A percentile compares a stretch with the other conserved stretches of the same genome.
Conservation (phyloP, 441 rosid species). For the Biscutella auriculata region DNA sequence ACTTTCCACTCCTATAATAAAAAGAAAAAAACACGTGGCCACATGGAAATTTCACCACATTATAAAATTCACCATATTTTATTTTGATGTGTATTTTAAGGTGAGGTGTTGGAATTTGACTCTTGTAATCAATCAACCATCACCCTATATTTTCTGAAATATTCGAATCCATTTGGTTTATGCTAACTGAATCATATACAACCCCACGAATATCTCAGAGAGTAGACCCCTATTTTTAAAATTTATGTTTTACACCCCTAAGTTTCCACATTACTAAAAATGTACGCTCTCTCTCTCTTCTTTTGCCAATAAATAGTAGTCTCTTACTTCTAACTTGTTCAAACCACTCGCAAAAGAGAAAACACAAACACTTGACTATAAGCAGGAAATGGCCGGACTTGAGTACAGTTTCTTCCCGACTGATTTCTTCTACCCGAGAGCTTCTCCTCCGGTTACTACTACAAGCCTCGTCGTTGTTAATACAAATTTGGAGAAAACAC, state of each 20-base stretch:
- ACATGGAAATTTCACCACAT: conserved; percentile 1
- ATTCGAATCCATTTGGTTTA: conserved; percentile 8
- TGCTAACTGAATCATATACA: not conserved
- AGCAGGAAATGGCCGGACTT: conserved; percentile 19
- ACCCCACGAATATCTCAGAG: not conserved
- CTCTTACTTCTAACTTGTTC: not conserved
- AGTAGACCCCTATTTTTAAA: not conserved
- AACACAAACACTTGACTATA: not conserved
- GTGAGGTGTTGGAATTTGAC: not conserved
- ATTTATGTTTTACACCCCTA: not conserved
- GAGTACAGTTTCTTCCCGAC: conserved; percentile 32
- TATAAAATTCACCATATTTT: not conserved
- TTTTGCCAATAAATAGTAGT: conserved; percentile 15
- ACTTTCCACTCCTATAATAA: no score
- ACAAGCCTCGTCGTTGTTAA: conserved; percentile 7
- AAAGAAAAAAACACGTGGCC: not conserved
- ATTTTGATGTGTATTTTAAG: no score
- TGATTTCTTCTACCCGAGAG: conserved; percentile 27
- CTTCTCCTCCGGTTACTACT: conserved; percentile 16
- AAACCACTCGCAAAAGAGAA: conserved; percentile 1
- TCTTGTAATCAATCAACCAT: not conserved
- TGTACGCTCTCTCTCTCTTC: not conserved
- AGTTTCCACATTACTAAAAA: not conserved
- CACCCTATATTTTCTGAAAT: not conserved
- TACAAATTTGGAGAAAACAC: no score